A percentile compares a stretch with the other conserved stretches of the same genome.
These are phyloP conservation scores for Gnaphalium uliginosum DNA, from an alignment of 129 eudicot species.

Conservation along the genomic window DNA sequence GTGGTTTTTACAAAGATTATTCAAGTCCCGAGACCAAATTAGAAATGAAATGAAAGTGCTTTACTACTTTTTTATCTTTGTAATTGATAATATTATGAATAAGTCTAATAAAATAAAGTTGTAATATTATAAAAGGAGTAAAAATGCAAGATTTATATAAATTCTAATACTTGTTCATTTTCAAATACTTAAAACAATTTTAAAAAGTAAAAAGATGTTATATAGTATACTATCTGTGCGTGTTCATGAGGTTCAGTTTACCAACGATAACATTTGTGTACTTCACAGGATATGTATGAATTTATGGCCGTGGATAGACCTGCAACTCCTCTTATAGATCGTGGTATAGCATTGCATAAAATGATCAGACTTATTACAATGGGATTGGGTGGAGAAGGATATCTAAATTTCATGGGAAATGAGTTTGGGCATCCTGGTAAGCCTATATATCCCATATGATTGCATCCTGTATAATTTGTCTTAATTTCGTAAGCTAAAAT, in stretches of 20 bases:
- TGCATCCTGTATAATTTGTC: background rate
- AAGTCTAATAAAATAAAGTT: too few species aligned
- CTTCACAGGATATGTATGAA: conserved; percentile 96
- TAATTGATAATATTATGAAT: background rate
- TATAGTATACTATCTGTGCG: background rate
- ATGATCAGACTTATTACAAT: conserved; percentile 96
- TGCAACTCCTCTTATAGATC: conserved; percentile 84
- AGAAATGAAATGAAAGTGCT: background rate
- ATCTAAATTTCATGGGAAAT: conserved; percentile 97
- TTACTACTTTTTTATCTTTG: background rate
- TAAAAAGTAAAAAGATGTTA: background rate
- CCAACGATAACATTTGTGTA: conserved; percentile 12
- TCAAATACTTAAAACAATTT: background rate
- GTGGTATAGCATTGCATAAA: conserved; percentile 97
- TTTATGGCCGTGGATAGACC: conserved; percentile 98
- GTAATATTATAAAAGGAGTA: background rate
- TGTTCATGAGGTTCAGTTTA: background rate
- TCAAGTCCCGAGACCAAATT: background rate
- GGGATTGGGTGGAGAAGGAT: conserved; percentile 99
- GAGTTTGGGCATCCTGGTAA: conserved; percentile 99
- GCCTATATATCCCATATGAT: conserved; percentile 4
- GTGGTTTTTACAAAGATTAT: conserved; percentile 1
- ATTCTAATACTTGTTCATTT: background rate
- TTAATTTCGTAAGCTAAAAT: background rate
- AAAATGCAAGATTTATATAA: background rate